Percentiles rank a stretch among this genome's conserved stretches.
These are phyloP conservation scores for Camellia sinensis DNA, from an alignment of 148 eudicot species.

Conservation along the genomic window DNA sequence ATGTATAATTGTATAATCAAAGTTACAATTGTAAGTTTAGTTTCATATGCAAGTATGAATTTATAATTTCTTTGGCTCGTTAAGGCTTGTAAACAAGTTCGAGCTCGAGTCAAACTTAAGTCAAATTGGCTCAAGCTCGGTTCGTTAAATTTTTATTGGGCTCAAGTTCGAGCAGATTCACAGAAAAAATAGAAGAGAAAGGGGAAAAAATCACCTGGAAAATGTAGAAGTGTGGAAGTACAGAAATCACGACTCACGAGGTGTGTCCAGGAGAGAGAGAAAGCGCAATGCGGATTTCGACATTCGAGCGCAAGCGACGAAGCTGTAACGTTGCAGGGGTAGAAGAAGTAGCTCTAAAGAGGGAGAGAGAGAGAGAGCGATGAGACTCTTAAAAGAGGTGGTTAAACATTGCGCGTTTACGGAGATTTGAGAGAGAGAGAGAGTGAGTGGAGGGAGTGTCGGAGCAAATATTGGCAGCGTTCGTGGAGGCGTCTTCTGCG, in stretches of 20 bases:
- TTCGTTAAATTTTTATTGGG: too few species aligned
- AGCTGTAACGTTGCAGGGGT: background rate
- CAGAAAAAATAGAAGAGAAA: background rate
- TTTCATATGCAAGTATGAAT: too few species aligned
- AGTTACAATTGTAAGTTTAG: too few species aligned
- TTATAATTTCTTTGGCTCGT: too few species aligned
- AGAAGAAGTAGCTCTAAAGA: conserved; percentile 9
- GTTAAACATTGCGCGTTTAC: background rate
- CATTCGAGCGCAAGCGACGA: background rate
- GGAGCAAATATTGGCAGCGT: conserved; percentile 27
- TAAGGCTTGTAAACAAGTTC: too few species aligned
- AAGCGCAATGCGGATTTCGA: conserved; percentile 7
- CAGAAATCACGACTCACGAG: conserved; percentile 13
- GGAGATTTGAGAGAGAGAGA: background rate
- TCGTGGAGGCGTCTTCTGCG: background rate
- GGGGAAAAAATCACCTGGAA: background rate
- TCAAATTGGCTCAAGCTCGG: too few species aligned
- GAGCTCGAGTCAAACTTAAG: too few species aligned
- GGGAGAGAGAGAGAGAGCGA: conserved; percentile 12
- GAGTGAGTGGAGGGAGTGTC: conserved; percentile 10
- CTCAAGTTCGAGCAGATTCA: too few species aligned
- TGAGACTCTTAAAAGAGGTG: background rate
- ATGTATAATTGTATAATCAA: too few species aligned
- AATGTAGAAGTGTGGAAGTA: background rate
- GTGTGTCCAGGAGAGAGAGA: conserved; percentile 12